Evolutionary conservation across 345 rosid species (phyloP), one percentile per base, ranked within the genome.

Genomic region (Eutrema heterophyllum): DNA sequence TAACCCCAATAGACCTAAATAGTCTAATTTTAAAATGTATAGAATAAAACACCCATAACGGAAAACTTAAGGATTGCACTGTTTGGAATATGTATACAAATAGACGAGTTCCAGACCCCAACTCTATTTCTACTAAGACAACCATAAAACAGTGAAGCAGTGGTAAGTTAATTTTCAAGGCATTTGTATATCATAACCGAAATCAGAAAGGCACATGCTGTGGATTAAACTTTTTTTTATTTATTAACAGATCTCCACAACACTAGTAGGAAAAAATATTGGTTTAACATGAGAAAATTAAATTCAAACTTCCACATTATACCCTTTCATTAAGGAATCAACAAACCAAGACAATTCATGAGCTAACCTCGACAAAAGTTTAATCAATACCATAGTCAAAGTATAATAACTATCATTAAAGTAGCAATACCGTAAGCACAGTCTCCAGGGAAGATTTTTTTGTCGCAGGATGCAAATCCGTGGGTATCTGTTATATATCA

Each of bases 381-480:
- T 65, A 14, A 36, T 45, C 46, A 46, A 56, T 49, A 54, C 64
- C 52, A 59, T n/a, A 30, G 41, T 40, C 71, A 46, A 70, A 11
- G 13, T 7, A 32, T 61, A 74, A 72, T 16, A 73, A 18, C 12
- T 11, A 64, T 59, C 58, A 32, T 56, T 27, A 69, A 27, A 73
- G 73, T 45, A 67, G 50, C 64, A 50, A 30, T 91, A 95, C 99
- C 96, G 99, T 95, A 67, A 95, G 78, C 78, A 95, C 99, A 55
- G 99, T 95, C 87, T 95, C 99, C 83, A 95, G 76, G 26, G 99
- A 46, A 75, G 99, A 95, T 81, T 92, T 95, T 62, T 87, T 83
- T 44, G 99, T 95, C 64, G 79, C 96, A 12, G 96, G 97, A 88
- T 95, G 99, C 82, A 95, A 74, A 73, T 89, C 99, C n/a, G 82